Percentiles rank a stretch among this genome's conserved stretches.
Evolutionary conservation across 345 rosid species (phyloP).

Genomic region (Heritiera littoralis): DNA sequence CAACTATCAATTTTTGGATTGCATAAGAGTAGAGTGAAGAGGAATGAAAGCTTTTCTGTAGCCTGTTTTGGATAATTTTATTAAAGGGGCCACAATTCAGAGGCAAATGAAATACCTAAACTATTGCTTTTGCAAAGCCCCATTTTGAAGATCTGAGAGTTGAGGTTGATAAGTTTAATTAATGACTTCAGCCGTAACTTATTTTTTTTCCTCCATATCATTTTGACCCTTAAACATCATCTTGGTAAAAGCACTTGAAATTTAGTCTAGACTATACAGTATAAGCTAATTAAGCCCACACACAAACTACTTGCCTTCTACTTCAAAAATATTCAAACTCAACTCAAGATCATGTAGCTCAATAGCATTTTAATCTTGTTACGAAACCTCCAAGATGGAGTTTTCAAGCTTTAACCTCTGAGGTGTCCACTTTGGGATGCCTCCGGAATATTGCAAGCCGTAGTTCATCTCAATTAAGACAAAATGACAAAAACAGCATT

Average conservation of each 20-base stretch:
- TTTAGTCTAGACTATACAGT: neutral
- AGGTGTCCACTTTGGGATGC: neutral
- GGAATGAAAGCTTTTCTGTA: too few species aligned
- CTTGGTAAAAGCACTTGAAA: neutral
- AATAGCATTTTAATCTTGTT: neutral
- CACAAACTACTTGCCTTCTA: neutral
- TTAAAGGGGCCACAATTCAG: too few species aligned
- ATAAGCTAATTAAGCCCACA: neutral
- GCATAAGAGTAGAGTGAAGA: too few species aligned
- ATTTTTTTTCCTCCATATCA: neutral
- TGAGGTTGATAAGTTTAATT: neutral
- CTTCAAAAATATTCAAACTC: neutral
- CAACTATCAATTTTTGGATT: too few species aligned
- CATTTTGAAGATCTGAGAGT: too few species aligned
- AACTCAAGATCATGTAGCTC: neutral
- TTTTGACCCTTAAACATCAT: neutral
- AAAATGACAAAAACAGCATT: neutral
- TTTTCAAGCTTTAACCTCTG: neutral
- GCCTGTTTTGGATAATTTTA: too few species aligned
- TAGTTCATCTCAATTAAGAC: neutral
- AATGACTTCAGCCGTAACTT: neutral
- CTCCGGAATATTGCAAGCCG: neutral
- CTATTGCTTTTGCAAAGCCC: too few species aligned
- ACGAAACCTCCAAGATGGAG: neutral
- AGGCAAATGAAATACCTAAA: too few species aligned